Base-by-base conservation (phyloP, 805 yeast species). In the Lipomyces mesembrius region DNA sequence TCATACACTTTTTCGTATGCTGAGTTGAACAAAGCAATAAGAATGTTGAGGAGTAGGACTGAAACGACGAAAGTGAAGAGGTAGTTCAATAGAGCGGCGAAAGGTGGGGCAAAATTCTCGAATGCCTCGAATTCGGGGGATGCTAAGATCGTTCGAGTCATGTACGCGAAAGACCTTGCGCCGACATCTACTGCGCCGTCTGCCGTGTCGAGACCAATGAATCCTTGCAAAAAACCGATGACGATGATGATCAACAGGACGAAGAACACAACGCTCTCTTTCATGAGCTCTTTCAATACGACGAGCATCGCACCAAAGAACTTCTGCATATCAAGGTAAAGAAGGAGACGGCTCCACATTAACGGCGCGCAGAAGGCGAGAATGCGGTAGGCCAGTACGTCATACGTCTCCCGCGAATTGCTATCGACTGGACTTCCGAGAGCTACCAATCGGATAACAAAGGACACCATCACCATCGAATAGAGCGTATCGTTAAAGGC, bases 261-360 rank as follows among this genome's bases (percentile, higher is more conserved):
- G 75, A 92, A 92, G 79, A 92, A 92, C 14, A 91, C 82, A n/a
- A 90, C 76, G 1, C 95, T 88, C 77, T 92, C 97, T 73, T 88
- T 87, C 91, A 92, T 88, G 91, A 92, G 89, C 65, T 88, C 88
- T 74, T 90, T 90, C 60, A 90, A 79, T 3, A 92, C 94, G 35
- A 92, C 94, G 69, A 92, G 84, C 92, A 92, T 89, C 1, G 92
- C 91, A 53, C 97, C 97, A 59, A 91, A 90, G 77, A 92, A 91
- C 72, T 85, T 84, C 71, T 87, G 87, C 11, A 93, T 89, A 75
- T 92, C 97, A 72, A 91, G 82, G 77, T 83, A 91, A 49, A 92
- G 81, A 64, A 92, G 79, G 60, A 92, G 79, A 60, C 97, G 82
- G 1, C 90, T 84, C 96, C 97, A 92, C 84, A 92, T 87, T 71